phyloP scores from a whole-genome alignment of 2,329 filamentous ascomycete species.

The Hypomyces perniciosus region DNA sequence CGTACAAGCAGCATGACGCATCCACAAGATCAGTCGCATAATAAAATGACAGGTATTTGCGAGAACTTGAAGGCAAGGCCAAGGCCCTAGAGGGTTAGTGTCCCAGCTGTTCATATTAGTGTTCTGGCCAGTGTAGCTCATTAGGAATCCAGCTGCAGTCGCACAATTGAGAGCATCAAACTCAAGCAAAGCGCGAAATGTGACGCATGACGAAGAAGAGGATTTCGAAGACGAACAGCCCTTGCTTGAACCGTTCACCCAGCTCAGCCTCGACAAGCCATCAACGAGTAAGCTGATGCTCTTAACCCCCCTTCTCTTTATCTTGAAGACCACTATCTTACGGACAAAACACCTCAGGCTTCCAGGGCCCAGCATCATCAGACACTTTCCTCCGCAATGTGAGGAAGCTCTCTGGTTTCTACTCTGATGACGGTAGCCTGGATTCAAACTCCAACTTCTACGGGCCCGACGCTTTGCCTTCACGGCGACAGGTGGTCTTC shows the following conservation, averaged over 20 bases:
- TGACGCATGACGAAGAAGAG: constrained; percentile 21
- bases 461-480: constrained; percentile 29
- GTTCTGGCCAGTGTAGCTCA: background rate
- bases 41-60: constrained; percentile 23
- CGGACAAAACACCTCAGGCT: constrained; percentile 16
- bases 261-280: constrained; percentile 27
- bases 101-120: background rate
- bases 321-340: background rate
- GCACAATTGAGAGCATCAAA: constrained; percentile 1
- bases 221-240: constrained; percentile 28
- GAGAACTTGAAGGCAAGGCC: constrained; percentile 28
- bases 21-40: background rate
- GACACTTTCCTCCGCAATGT: constrained; percentile 34
- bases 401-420: constrained; percentile 28
- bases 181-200: constrained; percentile 1
- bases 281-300: constrained; percentile 20
- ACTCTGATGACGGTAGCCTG: constrained; percentile 26
- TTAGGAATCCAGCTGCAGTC: background rate
- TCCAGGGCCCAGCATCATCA: constrained; percentile 32
- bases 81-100: constrained; percentile 24
- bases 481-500: constrained; percentile 21
- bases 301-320: background rate
- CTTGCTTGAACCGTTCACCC: constrained; percentile 29
- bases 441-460: constrained; percentile 29
- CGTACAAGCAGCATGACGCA: background rate